A percentile compares a stretch with the other conserved stretches of the same genome.
Conservation (phyloP, 306 rosid species). For the Glycine soja region DNA sequence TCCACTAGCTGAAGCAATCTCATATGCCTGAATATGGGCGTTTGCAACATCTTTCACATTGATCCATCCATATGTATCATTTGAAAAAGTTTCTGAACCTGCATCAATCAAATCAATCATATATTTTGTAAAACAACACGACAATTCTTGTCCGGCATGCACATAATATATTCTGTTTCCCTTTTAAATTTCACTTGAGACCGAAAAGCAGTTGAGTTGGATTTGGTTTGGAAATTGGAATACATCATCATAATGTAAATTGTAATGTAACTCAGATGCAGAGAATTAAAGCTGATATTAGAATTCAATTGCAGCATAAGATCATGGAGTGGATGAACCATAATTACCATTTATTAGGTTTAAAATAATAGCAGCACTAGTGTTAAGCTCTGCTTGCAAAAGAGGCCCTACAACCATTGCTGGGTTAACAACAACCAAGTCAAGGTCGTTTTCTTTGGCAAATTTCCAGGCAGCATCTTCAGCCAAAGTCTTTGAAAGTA, state of each 20-base stretch:
- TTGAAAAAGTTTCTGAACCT: conserved; percentile 69
- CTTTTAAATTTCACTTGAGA: not conserved
- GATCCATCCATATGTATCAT: conserved; percentile 62
- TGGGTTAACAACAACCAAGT: conserved; percentile 70
- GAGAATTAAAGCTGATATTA: too few relatives aligned
- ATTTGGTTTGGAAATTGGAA: not conserved
- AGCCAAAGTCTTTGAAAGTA: conserved; percentile 72
- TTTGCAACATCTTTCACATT: conserved; percentile 77
- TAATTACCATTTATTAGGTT: conserved; percentile 63
- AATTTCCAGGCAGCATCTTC: conserved; percentile 81
- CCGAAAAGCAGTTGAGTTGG: not conserved
- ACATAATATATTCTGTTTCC: not conserved
- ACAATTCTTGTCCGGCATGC: too few relatives aligned
- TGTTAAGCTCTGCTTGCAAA: conserved; percentile 66
- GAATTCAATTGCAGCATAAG: too few relatives aligned
- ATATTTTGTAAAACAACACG: too few relatives aligned
- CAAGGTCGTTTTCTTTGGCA: conserved; percentile 66
- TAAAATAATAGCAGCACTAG: conserved; percentile 54
- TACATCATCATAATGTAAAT: too few relatives aligned
- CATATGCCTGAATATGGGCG: conserved; percentile 77
- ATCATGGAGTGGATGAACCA: not conserved
- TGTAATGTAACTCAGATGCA: too few relatives aligned
- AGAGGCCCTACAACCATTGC: conserved; percentile 73
- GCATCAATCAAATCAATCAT: conserved; percentile 20
- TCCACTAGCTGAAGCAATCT: conserved; percentile 75